A percentile compares a stretch with the other conserved stretches of the same genome.
Evolutionary conservation across 768 basidiomycete species (phyloP).

Genomic region (Mycena rosella): DNA sequence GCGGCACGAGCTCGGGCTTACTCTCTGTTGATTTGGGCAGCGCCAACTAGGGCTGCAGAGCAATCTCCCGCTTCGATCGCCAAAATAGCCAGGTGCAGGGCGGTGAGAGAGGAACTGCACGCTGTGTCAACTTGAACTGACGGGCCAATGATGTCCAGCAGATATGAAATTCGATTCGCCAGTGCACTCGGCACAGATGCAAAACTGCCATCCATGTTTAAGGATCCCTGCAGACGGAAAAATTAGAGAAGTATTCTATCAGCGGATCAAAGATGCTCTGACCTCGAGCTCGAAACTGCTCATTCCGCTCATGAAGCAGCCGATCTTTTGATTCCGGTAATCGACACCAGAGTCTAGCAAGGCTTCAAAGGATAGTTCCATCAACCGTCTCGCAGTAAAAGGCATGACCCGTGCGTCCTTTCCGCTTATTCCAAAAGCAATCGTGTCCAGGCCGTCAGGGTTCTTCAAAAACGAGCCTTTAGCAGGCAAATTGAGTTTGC

Average conservation of each 20-base stretch:
- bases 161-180: conserved; percentile 49
- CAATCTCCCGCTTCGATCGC: conserved; percentile 52
- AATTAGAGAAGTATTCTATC: neutral
- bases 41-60: conserved; percentile 53
- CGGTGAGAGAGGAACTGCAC: conserved; percentile 53
- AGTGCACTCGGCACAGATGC: conserved; percentile 39
- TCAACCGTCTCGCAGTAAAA: conserved; percentile 21
- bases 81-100: conserved; percentile 54
- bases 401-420: conserved; percentile 26
- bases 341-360: conserved; percentile 24
- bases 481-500: conserved; percentile 17
- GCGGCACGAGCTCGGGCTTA: neutral
- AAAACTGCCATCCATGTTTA: conserved; percentile 25
- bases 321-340: conserved; percentile 20
- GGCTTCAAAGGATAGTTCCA: conserved; percentile 23
- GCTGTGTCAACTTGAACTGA: conserved; percentile 55
- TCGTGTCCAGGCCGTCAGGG: conserved; percentile 21
- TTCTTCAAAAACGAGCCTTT: conserved; percentile 24
- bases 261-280: neutral
- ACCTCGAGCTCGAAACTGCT: conserved; percentile 5
- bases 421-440: conserved; percentile 22
- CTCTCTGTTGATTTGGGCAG: conserved; percentile 43
- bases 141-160: conserved; percentile 45
- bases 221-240: neutral
- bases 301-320: conserved; percentile 29